Percentiles rank a stretch among this genome's conserved stretches.
Evolutionary conservation across 352 stramenopile genomes (phyloP).

Genomic region (Phytophthora sojae): DNA sequence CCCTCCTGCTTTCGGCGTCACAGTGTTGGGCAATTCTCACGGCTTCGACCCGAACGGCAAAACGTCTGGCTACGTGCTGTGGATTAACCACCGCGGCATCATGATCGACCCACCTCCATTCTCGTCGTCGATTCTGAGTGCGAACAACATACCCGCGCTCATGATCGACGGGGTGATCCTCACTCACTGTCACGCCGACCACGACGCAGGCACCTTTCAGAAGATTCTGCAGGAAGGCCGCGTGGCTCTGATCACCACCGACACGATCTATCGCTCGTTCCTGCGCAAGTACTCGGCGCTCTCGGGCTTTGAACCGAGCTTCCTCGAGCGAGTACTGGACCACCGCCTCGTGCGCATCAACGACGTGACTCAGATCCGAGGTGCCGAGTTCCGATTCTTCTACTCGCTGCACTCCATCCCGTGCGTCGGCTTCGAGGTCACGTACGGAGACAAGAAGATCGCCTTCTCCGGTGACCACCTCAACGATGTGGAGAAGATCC

Average conservation of each 20-base stretch:
- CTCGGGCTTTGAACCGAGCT: constrained; percentile 90
- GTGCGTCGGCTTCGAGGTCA: constrained; percentile 95
- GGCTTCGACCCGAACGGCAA: constrained; percentile 95
- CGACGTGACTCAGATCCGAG: constrained; percentile 94
- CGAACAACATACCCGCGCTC: constrained; percentile 89
- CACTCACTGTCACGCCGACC: constrained; percentile 97
- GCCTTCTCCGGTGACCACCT: constrained; percentile 97
- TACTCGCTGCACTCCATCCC: constrained; percentile 97
- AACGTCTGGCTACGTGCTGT: constrained; percentile 96
- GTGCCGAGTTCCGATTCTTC: constrained; percentile 96
- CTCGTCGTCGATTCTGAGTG: constrained; percentile 84
- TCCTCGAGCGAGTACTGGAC: constrained; percentile 93
- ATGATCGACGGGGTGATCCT: constrained; percentile 97
- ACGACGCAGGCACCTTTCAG: constrained; percentile 97
- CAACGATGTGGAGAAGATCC: constrained; percentile 94
- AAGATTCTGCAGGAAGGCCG: constrained; percentile 96
- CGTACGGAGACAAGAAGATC: constrained; percentile 94
- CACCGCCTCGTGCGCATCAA: constrained; percentile 94
- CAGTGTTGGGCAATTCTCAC: constrained; percentile 95
- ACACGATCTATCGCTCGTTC: constrained; percentile 97
- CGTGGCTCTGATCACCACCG: constrained; percentile 95
- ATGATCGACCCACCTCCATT: constrained; percentile 98
- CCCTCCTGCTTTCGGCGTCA: constrained; percentile 95
- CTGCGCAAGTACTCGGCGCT: constrained; percentile 97
- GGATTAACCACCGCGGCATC: constrained; percentile 96